These are phyloP conservation scores for Verticillium nubilum DNA, from an alignment of 2,329 filamentous ascomycete genomes.

Conservation along the genomic window DNA sequence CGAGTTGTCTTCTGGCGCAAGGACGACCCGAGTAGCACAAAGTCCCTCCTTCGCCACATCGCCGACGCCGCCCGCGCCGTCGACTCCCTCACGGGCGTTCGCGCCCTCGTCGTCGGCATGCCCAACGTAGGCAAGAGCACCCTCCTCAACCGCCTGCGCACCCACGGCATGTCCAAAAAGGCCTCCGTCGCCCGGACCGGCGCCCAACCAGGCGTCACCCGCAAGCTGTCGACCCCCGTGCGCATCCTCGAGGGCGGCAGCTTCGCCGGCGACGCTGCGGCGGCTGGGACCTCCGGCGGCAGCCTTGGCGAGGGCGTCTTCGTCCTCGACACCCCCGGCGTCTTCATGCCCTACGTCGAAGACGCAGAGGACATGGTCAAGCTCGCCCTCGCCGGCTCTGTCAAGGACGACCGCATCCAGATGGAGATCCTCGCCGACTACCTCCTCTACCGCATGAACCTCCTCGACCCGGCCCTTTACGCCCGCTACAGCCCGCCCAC, in stretches of 20 bases:
- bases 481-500: conserved; percentile 62
- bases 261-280: conserved; percentile 16
- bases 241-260: conserved; percentile 52
- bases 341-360: conserved; percentile 88
- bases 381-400: conserved; percentile 82
- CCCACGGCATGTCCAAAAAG: conserved; percentile 50
- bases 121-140: conserved; percentile 96
- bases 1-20: conserved; percentile 40
- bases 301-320: conserved; percentile 61
- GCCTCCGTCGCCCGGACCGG: conserved; percentile 76
- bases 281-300: neutral
- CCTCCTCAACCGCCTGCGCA: conserved; percentile 80
- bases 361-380: conserved; percentile 89
- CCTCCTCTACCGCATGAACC: conserved; percentile 79
- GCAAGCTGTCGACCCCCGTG: conserved; percentile 77
- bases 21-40: conserved; percentile 24
- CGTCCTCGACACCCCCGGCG: conserved; percentile 86
- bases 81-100: conserved; percentile 69
- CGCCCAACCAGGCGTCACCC: conserved; percentile 81
- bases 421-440: conserved; percentile 82
- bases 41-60: conserved; percentile 31
- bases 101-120: conserved; percentile 90
- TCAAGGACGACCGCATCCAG: conserved; percentile 82
- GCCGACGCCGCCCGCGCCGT: conserved; percentile 22
- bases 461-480: conserved; percentile 58